These are phyloP conservation scores for Rhodocollybia butyracea DNA, from an alignment of 768 basidiomycete genomes.

Conservation along the genomic window DNA sequence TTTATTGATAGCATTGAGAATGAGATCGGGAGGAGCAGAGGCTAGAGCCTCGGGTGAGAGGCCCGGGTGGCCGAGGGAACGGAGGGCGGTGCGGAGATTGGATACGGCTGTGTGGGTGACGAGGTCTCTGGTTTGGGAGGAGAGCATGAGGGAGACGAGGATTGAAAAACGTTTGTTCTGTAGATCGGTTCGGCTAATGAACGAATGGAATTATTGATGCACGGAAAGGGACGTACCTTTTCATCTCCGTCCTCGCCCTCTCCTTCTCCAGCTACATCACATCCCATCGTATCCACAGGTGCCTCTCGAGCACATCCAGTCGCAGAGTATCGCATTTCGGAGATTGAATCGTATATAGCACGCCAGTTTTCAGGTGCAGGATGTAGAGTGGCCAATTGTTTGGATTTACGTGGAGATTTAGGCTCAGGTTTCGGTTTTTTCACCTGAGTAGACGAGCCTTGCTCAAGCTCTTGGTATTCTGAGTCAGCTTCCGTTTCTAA, in stretches of 20 bases:
- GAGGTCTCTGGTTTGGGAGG: constrained; percentile 93
- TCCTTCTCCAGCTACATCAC: constrained; percentile 58
- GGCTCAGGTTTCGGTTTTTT: constrained; percentile 21
- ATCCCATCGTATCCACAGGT: constrained; percentile 93
- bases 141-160: constrained; percentile 91
- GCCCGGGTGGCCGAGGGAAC: constrained; percentile 45
- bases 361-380: constrained; percentile 66
- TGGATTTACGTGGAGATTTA: constrained; percentile 49
- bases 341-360: constrained; percentile 68
- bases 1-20: constrained; percentile 78
- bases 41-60: constrained; percentile 72
- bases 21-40: constrained; percentile 53
- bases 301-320: constrained; percentile 37
- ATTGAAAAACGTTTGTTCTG: constrained; percentile 83
- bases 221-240: constrained; percentile 22
- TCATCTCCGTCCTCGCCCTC: constrained; percentile 65
- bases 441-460: too few relatives aligned
- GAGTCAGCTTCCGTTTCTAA: background rate
- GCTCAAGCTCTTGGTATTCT: constrained; percentile 7
- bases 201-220: background rate
- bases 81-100: constrained; percentile 69
- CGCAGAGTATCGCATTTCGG: constrained; percentile 68
- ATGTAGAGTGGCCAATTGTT: constrained; percentile 56
- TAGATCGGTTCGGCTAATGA: background rate
- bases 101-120: constrained; percentile 78